phyloP scores from a whole-genome alignment of 2,329 filamentous ascomycete genomes.

The Pseudopithomyces chartarum region DNA sequence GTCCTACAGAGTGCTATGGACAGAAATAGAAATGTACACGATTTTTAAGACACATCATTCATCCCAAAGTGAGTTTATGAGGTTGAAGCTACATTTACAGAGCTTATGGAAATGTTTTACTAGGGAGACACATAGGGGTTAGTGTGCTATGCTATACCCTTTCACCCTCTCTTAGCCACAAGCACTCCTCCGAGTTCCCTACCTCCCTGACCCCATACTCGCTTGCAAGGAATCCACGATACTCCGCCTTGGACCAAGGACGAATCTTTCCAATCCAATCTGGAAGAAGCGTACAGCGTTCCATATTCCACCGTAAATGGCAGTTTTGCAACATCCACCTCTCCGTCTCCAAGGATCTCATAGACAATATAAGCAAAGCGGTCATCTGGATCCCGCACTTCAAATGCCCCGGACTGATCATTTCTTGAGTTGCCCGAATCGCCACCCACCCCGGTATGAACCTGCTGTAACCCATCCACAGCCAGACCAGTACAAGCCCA shows the following conservation, averaged over 20 bases:
- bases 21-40: too few relatives aligned
- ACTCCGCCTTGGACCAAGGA: conserved; percentile 16
- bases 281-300: conserved; percentile 28
- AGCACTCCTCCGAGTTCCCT: conserved; percentile 28
- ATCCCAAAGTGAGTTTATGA: too few relatives aligned
- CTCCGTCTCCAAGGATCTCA: conserved; percentile 11
- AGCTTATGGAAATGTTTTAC: too few relatives aligned
- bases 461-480: not conserved
- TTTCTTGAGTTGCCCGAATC: not conserved
- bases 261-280: conserved; percentile 10
- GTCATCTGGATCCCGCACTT: not conserved
- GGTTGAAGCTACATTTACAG: too few relatives aligned
- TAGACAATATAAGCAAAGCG: conserved; percentile 19
- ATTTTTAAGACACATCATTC: too few relatives aligned
- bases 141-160: too few relatives aligned
- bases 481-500: conserved; percentile 75
- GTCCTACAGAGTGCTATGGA: too few relatives aligned
- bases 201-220: conserved; percentile 36
- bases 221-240: conserved; percentile 38
- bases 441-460: not conserved
- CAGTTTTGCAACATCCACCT: not conserved
- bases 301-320: conserved; percentile 3
- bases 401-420: not conserved
- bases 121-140: too few relatives aligned
- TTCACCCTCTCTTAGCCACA: conserved; percentile 21